A percentile compares a stretch with the other conserved stretches of the same genome.
Evolutionary conservation across 495 filamentous ascomycete genomes (phyloP).

Genomic region (Hypomontagnella submonticulosa): DNA sequence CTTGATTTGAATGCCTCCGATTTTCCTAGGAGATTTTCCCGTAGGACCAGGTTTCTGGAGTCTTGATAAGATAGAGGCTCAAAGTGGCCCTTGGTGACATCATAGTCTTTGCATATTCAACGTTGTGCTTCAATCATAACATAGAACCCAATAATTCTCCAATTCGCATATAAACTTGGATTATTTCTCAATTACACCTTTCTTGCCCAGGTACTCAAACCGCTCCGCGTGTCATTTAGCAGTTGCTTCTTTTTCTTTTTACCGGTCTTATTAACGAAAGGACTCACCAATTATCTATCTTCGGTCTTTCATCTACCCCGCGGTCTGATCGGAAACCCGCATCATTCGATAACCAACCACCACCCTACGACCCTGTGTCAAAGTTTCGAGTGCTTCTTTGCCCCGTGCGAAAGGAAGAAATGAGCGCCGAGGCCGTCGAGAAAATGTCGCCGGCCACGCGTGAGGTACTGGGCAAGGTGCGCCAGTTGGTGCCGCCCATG

Average conservation of each 20-base stretch:
- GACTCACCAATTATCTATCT: too few relatives aligned
- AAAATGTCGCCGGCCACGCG: conserved; percentile 61
- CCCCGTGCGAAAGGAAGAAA: conserved; percentile 14
- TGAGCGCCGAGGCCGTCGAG: conserved; percentile 41
- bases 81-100: conserved; percentile 38
- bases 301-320: conserved; percentile 4
- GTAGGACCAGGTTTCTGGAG: conserved; percentile 18
- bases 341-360: too few relatives aligned
- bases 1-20: background rate
- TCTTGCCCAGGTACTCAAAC: too few relatives aligned
- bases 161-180: conserved; percentile 2
- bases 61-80: conserved; percentile 12
- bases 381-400: background rate
- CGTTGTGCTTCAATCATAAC: conserved; percentile 28
- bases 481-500: conserved; percentile 93
- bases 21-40: background rate
- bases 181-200: background rate
- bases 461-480: conserved; percentile 81
- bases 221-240: too few relatives aligned
- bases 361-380: background rate
- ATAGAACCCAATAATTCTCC: conserved; percentile 14
- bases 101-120: conserved; percentile 32
- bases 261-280: too few relatives aligned
- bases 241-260: too few relatives aligned
- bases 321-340: conserved; percentile 1